Evolutionary conservation across 345 rosid genomes (phyloP).

Genomic region (Populus nigra): DNA sequence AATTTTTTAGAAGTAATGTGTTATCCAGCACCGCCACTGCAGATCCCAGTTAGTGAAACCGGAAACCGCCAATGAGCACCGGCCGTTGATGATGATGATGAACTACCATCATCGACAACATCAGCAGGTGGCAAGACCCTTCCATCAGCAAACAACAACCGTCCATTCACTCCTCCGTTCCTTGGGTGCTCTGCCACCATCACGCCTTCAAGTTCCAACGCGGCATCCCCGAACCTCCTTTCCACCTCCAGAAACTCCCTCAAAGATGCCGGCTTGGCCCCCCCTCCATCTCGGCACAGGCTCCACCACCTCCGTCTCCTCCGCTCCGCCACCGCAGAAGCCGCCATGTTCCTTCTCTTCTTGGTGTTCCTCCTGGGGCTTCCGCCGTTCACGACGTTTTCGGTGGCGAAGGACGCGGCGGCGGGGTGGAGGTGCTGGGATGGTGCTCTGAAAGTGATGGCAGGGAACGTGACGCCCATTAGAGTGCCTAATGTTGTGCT

Average conservation of each 20-base stretch:
- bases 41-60: constrained; percentile 69
- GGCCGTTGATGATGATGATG: constrained; percentile 30
- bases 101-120: constrained; percentile 24
- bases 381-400: neutral
- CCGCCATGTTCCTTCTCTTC: constrained; percentile 19
- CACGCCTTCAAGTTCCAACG: constrained; percentile 58
- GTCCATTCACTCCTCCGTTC: constrained; percentile 27
- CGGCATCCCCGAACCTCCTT: constrained; percentile 70
- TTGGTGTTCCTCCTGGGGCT: constrained; percentile 20
- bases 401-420: constrained; percentile 11
- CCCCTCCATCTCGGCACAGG: constrained; percentile 63
- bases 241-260: constrained; percentile 91
- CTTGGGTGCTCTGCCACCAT: constrained; percentile 32
- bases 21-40: constrained; percentile 54
- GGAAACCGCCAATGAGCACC: constrained; percentile 63
- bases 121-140: constrained; percentile 74
- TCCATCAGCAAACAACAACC: constrained; percentile 73
- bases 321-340: constrained; percentile 34
- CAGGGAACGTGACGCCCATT: constrained; percentile 82
- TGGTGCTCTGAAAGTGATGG: constrained; percentile 59
- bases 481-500: constrained; percentile 91
- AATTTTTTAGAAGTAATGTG: neutral
- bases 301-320: constrained; percentile 76
- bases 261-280: constrained; percentile 65
- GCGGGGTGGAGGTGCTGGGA: constrained; percentile 44